Base-by-base conservation (phyloP, 2,329 filamentous ascomycete genomes). In the Sclerotinia borealis region DNA sequence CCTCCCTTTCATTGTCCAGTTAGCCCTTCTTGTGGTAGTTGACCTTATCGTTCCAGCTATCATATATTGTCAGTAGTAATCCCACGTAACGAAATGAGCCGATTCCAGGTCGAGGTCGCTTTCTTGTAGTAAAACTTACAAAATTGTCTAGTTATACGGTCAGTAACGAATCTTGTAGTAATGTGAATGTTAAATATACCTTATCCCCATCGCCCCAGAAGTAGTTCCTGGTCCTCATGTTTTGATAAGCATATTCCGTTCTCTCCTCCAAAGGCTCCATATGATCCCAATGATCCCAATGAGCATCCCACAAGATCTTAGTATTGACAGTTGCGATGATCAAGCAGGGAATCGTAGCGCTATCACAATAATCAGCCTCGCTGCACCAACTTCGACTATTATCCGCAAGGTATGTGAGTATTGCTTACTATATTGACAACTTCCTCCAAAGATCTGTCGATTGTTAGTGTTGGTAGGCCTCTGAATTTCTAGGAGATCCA, bases 181-280 rank as follows among this genome's bases (percentile, higher is more conserved):
- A 27, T 65, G 63, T 63, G 65, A 68, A 47, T n/a, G 13, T 37
- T 19, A 31, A 63, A 75, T 82, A 74, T 70, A 92, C 90, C 90
- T 98, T 95, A 82, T 99, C 95, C 76, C 95, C 95, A 76, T 98
- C 83, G 70, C 93, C 93, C 90, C 90, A 99, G 75, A 86, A 87
- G 84, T 80, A 99, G 86, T 96, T 97, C 88, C 95, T 97, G 77
- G 86, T 85, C 77, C 95, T 90, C 78, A 99, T 90, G 85, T 99
- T 99, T 86, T 96, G 91, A 87, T 96, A 99, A 65, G 92, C 81
- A 80, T 98, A 99, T 83, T 98, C 91, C 74, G 84, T 80, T 75
- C 91, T 89, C 81, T 99, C 95, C 83, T 96, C 92, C 71, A 93
- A 83, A 70, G 95, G 90, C 66, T 90, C 86, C 78, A 91, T 80